Conservation (phyloP, 2,329 filamentous ascomycete genomes). For the Xylariaceae sp. region DNA sequence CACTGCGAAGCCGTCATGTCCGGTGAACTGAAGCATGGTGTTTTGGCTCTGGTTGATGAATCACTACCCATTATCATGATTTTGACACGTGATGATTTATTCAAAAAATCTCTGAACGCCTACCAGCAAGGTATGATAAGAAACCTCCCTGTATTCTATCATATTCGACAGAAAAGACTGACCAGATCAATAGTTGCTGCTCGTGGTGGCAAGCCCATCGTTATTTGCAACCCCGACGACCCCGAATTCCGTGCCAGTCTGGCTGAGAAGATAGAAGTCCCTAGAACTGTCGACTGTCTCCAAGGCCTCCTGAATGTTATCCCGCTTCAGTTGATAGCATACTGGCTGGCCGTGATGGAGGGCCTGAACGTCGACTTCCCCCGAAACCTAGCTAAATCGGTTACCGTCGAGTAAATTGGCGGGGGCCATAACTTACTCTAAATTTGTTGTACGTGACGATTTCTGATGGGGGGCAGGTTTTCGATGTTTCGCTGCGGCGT, state of each 20-base stretch:
- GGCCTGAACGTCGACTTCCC: constrained; percentile 98
- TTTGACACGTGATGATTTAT: constrained; percentile 89
- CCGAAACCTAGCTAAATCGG: constrained; percentile 96
- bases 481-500: constrained; percentile 22
- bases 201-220: constrained; percentile 90
- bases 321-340: constrained; percentile 93
- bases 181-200: constrained; percentile 66
- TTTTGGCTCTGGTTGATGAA: constrained; percentile 94
- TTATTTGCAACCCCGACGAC: constrained; percentile 92
- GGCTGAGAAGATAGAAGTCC: constrained; percentile 96
- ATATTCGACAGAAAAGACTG: constrained; percentile 15
- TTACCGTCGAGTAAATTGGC: constrained; percentile 82
- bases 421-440: not conserved
- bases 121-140: constrained; percentile 79
- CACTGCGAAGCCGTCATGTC: constrained; percentile 99
- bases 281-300: constrained; percentile 87
- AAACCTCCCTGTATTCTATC: not conserved
- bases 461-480: constrained; percentile 9
- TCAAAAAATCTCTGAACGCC: constrained; percentile 98
- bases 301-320: constrained; percentile 98
- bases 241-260: constrained; percentile 81
- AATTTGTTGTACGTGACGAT: constrained; percentile 6
- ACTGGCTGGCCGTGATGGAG: constrained; percentile 96
- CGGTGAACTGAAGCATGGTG: constrained; percentile 97
- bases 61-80: constrained; percentile 99